These are phyloP conservation scores for Pterocarpus santalinus DNA, from an alignment of 306 rosid genomes.

Conservation along the genomic window DNA sequence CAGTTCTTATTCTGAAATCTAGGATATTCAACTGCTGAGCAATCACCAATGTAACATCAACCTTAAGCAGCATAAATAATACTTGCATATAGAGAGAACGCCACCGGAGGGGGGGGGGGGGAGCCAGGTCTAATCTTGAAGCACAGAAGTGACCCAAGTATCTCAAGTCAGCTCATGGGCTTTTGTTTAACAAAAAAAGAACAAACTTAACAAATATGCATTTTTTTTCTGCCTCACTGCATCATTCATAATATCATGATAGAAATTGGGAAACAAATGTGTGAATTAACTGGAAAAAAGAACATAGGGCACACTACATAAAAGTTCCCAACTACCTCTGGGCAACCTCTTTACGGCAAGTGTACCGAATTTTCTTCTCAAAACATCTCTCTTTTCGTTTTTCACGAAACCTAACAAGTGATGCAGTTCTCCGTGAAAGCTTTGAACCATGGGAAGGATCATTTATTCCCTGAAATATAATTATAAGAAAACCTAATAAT, in stretches of 20 bases:
- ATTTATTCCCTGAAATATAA: slow-evolving; percentile 55
- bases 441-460: slow-evolving; percentile 66
- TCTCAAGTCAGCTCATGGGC: no score
- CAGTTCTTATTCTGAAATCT: neutral
- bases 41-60: no score
- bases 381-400: slow-evolving; percentile 83
- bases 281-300: neutral
- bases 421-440: slow-evolving; percentile 72
- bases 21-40: neutral
- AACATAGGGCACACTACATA: slow-evolving; percentile 7
- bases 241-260: slow-evolving; percentile 10
- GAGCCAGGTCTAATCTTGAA: no score
- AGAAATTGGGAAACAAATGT: slow-evolving; percentile 18
- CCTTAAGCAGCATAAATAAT: no score
- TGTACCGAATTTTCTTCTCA: slow-evolving; percentile 79
- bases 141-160: no score
- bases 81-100: neutral
- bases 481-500: slow-evolving; percentile 16
- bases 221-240: neutral
- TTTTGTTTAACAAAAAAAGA: no score
- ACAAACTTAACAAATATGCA: slow-evolving; percentile 6
- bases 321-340: slow-evolving; percentile 58
- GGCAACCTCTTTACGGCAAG: slow-evolving; percentile 57
- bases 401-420: slow-evolving; percentile 85
- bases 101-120: no score